Base-by-base conservation (phyloP, 345 rosid genomes). In the Fremontodendron californicum region DNA sequence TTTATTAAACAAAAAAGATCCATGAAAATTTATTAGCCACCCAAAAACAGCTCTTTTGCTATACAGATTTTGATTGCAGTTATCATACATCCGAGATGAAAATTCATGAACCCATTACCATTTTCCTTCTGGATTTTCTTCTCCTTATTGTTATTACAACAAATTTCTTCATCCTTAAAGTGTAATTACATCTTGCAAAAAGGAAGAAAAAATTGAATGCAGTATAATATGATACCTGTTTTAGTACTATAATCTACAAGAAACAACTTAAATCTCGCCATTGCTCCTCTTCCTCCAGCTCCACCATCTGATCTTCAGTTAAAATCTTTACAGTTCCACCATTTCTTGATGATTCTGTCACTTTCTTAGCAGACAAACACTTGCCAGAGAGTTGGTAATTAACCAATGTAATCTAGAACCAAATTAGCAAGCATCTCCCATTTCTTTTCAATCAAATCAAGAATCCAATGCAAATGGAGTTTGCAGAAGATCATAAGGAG, bases 401-500 rank as follows among this genome's bases (percentile, higher is more conserved):
- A 54, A 75, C 21, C 45, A 37, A 25, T 8, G 29, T 25, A 9
- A 21, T 57, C 75, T 64, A 12, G 29, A n/a, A 21, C 15, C 40
- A 74, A 54, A n/a, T 3, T 18, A 35, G 18, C 25, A 35, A 64
- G 46, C 45, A 10, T 19, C 39, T 66, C 52, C 35, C n/a, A 0
- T 67, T 67, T 42, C 51, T 6, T 46, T 46, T 18, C n/a, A n/a
- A n/a, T 12, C 46, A 5, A 5, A 65, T 65, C 77, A 86, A 64
- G 87, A 87, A 76, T 88, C 92, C 84, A 88, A 74, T 15, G 85
- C 78, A 19, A 81, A 88, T 0, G 92, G 90, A 13, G 86, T 88
- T 64, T 88, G 87, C 40, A 88, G 74, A 29, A 88, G 90, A 84
- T 88, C 92, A 4, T 88, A 88, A 0, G 90, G 91, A 31, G 91